These are phyloP conservation scores for Cudoniella acicularis DNA, from an alignment of 495 filamentous ascomycete species.

Conservation along the genomic window DNA sequence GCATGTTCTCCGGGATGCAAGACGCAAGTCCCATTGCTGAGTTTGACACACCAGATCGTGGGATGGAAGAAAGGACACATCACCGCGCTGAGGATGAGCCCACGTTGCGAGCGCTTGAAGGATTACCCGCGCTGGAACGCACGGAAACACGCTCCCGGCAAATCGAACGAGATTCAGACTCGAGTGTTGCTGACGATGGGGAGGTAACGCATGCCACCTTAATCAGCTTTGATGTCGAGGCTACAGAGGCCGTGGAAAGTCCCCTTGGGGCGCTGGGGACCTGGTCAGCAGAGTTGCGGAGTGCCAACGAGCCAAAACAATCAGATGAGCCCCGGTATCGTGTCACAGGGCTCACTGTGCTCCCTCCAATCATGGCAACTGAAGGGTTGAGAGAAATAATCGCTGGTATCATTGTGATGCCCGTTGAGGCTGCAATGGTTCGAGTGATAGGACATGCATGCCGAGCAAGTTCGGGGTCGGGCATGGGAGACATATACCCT, in stretches of 20 bases:
- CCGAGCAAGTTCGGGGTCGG: slow-evolving; percentile 12
- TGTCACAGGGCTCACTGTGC: slow-evolving; percentile 23
- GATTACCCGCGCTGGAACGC: slow-evolving; percentile 11
- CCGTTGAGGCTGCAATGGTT: slow-evolving; percentile 25
- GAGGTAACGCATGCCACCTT: slow-evolving; percentile 46
- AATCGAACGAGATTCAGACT: slow-evolving; percentile 7
- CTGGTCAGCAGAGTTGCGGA: slow-evolving; percentile 53
- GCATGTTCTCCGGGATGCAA: slow-evolving; percentile 16
- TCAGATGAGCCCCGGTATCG: slow-evolving; percentile 16
- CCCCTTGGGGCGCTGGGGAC: slow-evolving; percentile 31
- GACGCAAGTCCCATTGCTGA: slow-evolving; percentile 8
- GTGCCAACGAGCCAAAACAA: slow-evolving; percentile 22
- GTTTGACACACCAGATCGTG: slow-evolving; percentile 21
- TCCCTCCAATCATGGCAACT: slow-evolving; percentile 25
- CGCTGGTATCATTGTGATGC: slow-evolving; percentile 17
- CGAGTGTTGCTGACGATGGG: slow-evolving; percentile 43
- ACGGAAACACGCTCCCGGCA: background rate
- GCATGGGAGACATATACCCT: slow-evolving; percentile 9
- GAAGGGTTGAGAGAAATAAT: slow-evolving; percentile 18
- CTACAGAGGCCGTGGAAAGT: slow-evolving; percentile 39
- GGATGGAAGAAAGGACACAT: background rate
- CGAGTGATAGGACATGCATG: slow-evolving; percentile 22
- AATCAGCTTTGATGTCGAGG: slow-evolving; percentile 56
- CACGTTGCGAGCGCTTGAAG: slow-evolving; percentile 25
- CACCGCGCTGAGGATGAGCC: slow-evolving; percentile 15